phyloP scores from a whole-genome alignment of 441 rosid species.

The Aleurites moluccanus region DNA sequence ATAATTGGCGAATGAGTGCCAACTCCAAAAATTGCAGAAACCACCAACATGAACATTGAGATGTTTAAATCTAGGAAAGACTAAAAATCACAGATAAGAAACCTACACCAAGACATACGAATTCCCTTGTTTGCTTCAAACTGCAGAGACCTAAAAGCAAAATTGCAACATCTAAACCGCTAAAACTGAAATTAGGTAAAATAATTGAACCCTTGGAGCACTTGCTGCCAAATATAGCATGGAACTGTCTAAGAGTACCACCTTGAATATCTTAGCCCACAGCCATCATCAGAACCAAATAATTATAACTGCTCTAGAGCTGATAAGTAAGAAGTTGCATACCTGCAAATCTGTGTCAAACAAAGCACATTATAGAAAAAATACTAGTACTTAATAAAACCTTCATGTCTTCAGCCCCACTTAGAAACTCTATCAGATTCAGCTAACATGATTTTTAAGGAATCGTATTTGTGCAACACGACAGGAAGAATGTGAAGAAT shows the following conservation, averaged over 20 bases:
- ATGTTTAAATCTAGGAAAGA: not conserved
- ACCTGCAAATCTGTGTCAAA: slow-evolving; percentile 19
- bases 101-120: slow-evolving; percentile 12
- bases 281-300: slow-evolving; percentile 17
- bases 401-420: slow-evolving; percentile 7
- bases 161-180: slow-evolving; percentile 15
- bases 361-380: slow-evolving; percentile 6
- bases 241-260: slow-evolving; percentile 8
- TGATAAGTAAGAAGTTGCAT: not conserved
- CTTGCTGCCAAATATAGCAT: slow-evolving; percentile 12
- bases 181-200: slow-evolving; percentile 2
- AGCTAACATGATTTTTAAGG: slow-evolving; percentile 11
- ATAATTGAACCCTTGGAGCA: slow-evolving; percentile 15
- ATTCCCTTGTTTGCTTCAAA: slow-evolving; percentile 1
- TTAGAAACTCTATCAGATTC: not conserved
- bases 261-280: slow-evolving; percentile 16
- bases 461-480: slow-evolving; percentile 10
- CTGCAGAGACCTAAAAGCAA: slow-evolving; percentile 2
- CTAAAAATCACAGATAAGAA: not conserved
- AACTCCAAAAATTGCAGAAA: slow-evolving; percentile 15
- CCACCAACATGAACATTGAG: not conserved
- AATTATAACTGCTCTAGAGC: slow-evolving; percentile 3
- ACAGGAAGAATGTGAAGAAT: slow-evolving; percentile 12
- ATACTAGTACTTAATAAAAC: slow-evolving; percentile 5
- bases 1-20: not conserved